Evolutionary conservation across 805 yeast genomes (phyloP), one percentile per base, ranked within the genome.

Genomic region (Cyberlindnera americana): DNA sequence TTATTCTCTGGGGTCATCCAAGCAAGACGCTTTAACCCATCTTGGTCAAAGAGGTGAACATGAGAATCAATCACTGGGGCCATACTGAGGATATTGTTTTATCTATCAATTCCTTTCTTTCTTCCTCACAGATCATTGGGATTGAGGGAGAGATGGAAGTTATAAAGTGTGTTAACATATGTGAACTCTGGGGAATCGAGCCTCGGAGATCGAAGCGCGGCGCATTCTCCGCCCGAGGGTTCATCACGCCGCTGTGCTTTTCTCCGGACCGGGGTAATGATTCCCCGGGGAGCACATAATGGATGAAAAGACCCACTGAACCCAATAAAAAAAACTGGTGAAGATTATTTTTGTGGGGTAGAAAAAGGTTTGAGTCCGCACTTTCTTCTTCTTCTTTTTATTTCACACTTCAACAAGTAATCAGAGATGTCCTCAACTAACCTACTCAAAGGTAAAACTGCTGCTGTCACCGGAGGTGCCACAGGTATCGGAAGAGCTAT

Each of bases 401-500:
- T 18, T 14, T 27, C 6, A 14, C 12, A 6, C 30, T 16, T 15
- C n/a, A 5, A 14, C 30, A 27, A 14, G n/a, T 15, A 6, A n/a
- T 14, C 7, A 11, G 5, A n/a, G 11, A 29, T 29, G 33, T 19
- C 33, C 18, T 21, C 26, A 6, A 12, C 43, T 40, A 29, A 42
- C 13, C 28, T 53, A 8, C 60, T 64, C 13, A 37, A 54, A 33
- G 64, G 64, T 5, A 66, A 68, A 47, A 61, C 60, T 8, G 70
- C 64, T 3, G 64, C 64, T 13, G 57, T 70, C 29, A 70, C 75
- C 0, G 75, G 76, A 6, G 75, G 69, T 12, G 65, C 68, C 33
- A 65, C 72, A 10, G 75, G 76, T 6, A 70, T 70, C 25, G 76
- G 75, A 6, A 52, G 66, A 21, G 71, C 66, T 26, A 65, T 70